Base-by-base conservation (phyloP, 2,329 filamentous ascomycete genomes). In the Acarospora socialis region DNA sequence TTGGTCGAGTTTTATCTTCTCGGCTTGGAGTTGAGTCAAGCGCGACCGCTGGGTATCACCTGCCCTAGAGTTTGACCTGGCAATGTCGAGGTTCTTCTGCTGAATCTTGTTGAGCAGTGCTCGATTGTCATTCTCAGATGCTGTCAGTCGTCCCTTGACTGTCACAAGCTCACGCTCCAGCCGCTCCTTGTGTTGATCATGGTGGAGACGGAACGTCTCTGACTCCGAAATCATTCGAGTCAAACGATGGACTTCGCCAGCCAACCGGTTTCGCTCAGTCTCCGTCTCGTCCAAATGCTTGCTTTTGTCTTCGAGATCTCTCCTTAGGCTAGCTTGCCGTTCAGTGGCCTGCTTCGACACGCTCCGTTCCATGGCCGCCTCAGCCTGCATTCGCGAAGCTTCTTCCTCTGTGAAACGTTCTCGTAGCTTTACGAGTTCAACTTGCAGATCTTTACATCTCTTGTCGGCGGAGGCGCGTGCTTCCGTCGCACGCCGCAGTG, bases 91-190 rank as follows among this genome's bases (percentile, higher is more conserved):
- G 18, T 92, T 90, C 62, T 95, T 95, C 49, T 95, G 87, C 48
- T 95, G 87, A 12, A 98, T 68, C 56, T 95, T 95, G 60, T 94
- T 95, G 43, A 95, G 68, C n/a, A 98, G 63, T 4, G 84, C 78
- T 31, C 83, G 77, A 48, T 95, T 95, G 57, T 95, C 87, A 46
- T 95, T 94, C 53, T 98, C 87, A 0, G 87, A 95, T 15, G 87
- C 90, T 5, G 78, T 70, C 23, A 98, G 64, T 14, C 87, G 77
- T 38, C 86, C 86, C 53, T 90, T 92, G 44, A 94, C 72, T 1
- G 87, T 94, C 14, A 82, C 77, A 5, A 95, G 67, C 51, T 98
- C 90, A 14, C 84, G 73, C 53, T 95, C 86, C 26, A 94, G 66
- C 21, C 90, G 77, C 52, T 94, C 84, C 54, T 95, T 95, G 42